Percentiles rank a stretch among this genome's conserved stretches.
phyloP scores from a whole-genome alignment of 768 basidiomycete species.

The Amanita jacksonii region DNA sequence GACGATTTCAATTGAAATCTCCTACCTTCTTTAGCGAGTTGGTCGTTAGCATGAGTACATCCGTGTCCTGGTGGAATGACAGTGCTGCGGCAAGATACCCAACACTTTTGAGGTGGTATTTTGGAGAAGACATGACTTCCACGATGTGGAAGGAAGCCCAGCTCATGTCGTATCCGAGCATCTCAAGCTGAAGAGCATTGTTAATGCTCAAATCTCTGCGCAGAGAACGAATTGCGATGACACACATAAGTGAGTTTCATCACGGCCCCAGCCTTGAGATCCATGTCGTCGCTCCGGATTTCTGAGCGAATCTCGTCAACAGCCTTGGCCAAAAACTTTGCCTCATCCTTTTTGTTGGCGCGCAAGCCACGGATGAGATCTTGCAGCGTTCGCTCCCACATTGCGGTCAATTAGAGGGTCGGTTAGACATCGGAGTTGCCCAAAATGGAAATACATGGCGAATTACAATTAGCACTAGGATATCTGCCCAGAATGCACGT shows the following conservation, averaged over 20 bases:
- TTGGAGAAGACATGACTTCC: slow-evolving; percentile 94
- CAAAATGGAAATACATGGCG: neutral
- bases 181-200: slow-evolving; percentile 63
- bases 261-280: slow-evolving; percentile 89
- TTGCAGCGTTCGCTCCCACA: slow-evolving; percentile 96
- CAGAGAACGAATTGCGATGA: slow-evolving; percentile 14
- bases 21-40: slow-evolving; percentile 90
- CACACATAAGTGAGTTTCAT: slow-evolving; percentile 95
- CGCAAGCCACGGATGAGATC: slow-evolving; percentile 93
- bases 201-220: slow-evolving; percentile 9
- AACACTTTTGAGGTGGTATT: slow-evolving; percentile 86
- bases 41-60: slow-evolving; percentile 95
- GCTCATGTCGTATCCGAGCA: slow-evolving; percentile 91
- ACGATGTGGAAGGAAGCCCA: slow-evolving; percentile 97
- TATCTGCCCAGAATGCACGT: too few species aligned
- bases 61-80: slow-evolving; percentile 90
- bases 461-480: too few species aligned
- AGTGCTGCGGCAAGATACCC: slow-evolving; percentile 91
- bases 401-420: slow-evolving; percentile 20
- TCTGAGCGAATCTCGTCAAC: slow-evolving; percentile 92
- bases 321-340: slow-evolving; percentile 84
- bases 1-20: slow-evolving; percentile 3
- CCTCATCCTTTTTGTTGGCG: slow-evolving; percentile 90
- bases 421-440: neutral
- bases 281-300: slow-evolving; percentile 91